Evolutionary conservation across 2,329 filamentous ascomycete genomes (phyloP), one percentile per base, ranked within the genome.

Genomic region (Metarhizium rileyi): DNA sequence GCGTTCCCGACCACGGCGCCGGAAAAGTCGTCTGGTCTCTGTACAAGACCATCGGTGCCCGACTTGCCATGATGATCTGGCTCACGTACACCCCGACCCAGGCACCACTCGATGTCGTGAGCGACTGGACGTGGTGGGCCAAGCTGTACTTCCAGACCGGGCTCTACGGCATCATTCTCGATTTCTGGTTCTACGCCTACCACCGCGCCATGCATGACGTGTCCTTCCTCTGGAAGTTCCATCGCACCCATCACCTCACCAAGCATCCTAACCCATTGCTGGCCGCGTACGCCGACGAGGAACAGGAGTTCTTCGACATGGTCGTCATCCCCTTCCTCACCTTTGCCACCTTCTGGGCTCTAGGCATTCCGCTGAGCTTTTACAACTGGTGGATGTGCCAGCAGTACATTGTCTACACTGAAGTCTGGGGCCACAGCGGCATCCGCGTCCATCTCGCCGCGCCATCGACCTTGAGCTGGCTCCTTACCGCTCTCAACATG

Each of bases 301-400:
- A 68, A 51, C 69, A 72, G 51, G 68, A 71, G 44, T 56, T 71
- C 12, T 63, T 69, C 48, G 68, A 72, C 44, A 69, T 71, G 35
- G 63, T 61, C 9, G 65, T 63, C 18, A 63, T 72, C 9, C 69
- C 69, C 0, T 53, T 70, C 6, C 55, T 70, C 41, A 65, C 68
- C 2, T 71, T 63, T 50, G 57, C 58, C 30, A 64, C 56, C 4
- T 51, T 71, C 22, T 63, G 60, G 38, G 10, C 46, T 14, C 12
- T 57, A 47, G 67, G 68, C 4, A 42, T 71, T 8, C 69, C 69
- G 0, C 68, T 72, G 64, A 68, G 67, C 8, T 73, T 73, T 54
- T 71, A 72, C 47, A 69, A 71, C 43, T 72, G 68, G 65, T 72
- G 69, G 69, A 56, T 72, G 26, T 72, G 69, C 54, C 66, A 70